Base-by-base conservation (phyloP, 257 asterid species). In the Scutellaria galericulata region DNA sequence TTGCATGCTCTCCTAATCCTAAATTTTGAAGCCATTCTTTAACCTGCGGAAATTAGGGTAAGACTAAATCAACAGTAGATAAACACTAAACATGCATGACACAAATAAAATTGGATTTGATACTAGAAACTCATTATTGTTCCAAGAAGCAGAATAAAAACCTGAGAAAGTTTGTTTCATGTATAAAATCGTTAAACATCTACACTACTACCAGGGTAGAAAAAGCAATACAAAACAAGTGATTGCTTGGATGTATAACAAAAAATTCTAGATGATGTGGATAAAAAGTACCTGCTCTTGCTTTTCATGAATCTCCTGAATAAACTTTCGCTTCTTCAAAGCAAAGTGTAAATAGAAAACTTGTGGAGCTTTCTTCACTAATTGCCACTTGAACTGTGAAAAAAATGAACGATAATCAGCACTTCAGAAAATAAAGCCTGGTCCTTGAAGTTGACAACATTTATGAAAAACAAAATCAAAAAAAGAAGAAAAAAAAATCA, bases 21-120 rank as follows among this genome's bases (percentile, higher is more conserved):
- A 94, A 69, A 80, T 94, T 86, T 86, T 89, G 98, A 78, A 94
- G 96, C 98, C 98, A 94, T 63, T 91, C 98, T 83, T 64, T 89
- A 66, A 94, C 96, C 98, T 94, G 81, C 56, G 40, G 71, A 73
- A 78, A 70, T 58, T 73, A n/a, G 67, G 79, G 76, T 18, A 82
- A 76, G 78, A 66, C 55, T 47, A 76, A 39, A 73, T 75, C 63
- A 75, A 66, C 10, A 59, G 42, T 3, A 50, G 61, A 64, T 63
- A 46, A 66, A 61, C 60, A 69, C 61, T 20, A 47, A 76, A 71
- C 4, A 24, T 37, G 45, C 71, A 59, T 60, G 52, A 72, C 40
- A 20, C 7, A 48, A 12, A 37, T 11, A 35, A 53, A 20, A 13
- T 18, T 18, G 40, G 4, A 65, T 44, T 47, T 24, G n/a, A 27